These are phyloP conservation scores for Penicillium bovifimosum DNA, from an alignment of 495 filamentous ascomycete genomes.

Conservation along the genomic window DNA sequence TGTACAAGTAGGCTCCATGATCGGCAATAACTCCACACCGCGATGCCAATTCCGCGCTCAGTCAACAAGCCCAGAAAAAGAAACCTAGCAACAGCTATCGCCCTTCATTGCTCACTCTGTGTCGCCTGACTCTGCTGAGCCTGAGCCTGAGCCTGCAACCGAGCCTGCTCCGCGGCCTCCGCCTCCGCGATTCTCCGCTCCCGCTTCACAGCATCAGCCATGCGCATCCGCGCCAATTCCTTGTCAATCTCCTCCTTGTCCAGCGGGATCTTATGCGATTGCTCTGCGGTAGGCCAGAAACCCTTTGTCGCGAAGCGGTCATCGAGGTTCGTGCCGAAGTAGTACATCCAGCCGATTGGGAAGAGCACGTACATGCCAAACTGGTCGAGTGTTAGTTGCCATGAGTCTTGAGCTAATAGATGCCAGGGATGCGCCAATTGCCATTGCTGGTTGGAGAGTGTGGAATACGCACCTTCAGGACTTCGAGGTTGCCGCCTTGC, in stretches of 20 bases:
- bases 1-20: conserved; percentile 22
- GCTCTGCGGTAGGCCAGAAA: conserved; percentile 87
- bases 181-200: conserved; percentile 48
- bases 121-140: conserved; percentile 15
- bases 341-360: conserved; percentile 98
- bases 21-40: conserved; percentile 15
- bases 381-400: conserved; percentile 38
- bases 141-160: conserved; percentile 26
- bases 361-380: conserved; percentile 99
- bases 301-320: conserved; percentile 77
- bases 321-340: conserved; percentile 98
- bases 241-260: conserved; percentile 80
- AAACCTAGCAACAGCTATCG: too few species aligned
- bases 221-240: conserved; percentile 70
- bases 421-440: neutral
- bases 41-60: neutral
- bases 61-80: neutral
- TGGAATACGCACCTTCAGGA: conserved; percentile 70
- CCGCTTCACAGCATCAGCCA: conserved; percentile 31
- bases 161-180: conserved; percentile 40
- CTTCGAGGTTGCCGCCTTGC: conserved; percentile 84
- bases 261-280: conserved; percentile 82
- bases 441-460: too few species aligned
- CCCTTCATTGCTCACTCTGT: conserved; percentile 5
- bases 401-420: too few species aligned